Percentiles rank a stretch among this genome's conserved stretches.
Evolutionary conservation across 2,329 filamentous ascomycete species (phyloP).

Genomic region (Exophiala alcalophila): DNA sequence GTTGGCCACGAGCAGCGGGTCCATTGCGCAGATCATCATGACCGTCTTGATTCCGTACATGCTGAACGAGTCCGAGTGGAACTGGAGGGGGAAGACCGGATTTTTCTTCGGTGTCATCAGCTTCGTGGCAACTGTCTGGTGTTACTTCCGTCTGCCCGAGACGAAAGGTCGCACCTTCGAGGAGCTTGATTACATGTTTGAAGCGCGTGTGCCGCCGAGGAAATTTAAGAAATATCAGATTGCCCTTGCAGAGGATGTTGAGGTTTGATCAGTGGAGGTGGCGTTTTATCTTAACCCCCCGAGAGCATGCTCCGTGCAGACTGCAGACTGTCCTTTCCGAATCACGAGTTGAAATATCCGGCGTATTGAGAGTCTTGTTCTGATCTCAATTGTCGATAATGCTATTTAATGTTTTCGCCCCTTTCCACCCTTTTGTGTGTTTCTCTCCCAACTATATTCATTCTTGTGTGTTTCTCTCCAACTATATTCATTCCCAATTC

Average conservation of each 20-base stretch:
- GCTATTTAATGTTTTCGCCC: too few species aligned
- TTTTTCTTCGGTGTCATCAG: slow-evolving; percentile 66
- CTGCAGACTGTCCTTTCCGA: too few species aligned
- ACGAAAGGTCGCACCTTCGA: slow-evolving; percentile 30
- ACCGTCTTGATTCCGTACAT: slow-evolving; percentile 40
- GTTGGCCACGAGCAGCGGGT: slow-evolving; percentile 52
- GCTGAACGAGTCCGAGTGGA: slow-evolving; percentile 31
- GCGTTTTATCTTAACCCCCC: too few species aligned
- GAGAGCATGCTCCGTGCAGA: too few species aligned
- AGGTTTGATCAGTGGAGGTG: slow-evolving; percentile 3
- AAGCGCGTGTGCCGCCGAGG: slow-evolving; percentile 24
- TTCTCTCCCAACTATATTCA: neutral
- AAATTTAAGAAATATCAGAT: slow-evolving; percentile 25
- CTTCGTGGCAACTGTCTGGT: slow-evolving; percentile 40
- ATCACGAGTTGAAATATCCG: too few species aligned
- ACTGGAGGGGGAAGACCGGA: slow-evolving; percentile 37
- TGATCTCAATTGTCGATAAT: too few species aligned
- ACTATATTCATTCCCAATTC: too few species aligned
- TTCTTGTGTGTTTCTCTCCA: too few species aligned
- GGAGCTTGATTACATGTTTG: slow-evolving; percentile 35
- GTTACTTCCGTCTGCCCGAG: slow-evolving; percentile 33
- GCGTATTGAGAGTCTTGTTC: too few species aligned
- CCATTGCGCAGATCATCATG: slow-evolving; percentile 49
- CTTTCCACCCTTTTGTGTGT: neutral
- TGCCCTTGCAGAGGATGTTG: slow-evolving; percentile 3